Base-by-base conservation (phyloP, 306 rosid species). In the Astragalus membranaceus region DNA sequence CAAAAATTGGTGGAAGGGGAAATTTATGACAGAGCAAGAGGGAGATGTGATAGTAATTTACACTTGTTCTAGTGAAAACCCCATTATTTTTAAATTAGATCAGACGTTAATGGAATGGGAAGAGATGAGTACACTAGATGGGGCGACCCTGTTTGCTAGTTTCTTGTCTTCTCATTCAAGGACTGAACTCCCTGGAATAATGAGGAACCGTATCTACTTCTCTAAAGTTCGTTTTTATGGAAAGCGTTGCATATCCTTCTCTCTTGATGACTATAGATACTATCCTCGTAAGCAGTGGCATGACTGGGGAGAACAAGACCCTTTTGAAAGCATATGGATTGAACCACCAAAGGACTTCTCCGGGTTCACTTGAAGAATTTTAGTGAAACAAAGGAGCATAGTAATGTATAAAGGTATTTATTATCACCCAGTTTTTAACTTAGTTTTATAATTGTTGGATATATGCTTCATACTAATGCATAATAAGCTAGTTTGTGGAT, bases 1-100 rank as follows among this genome's bases (percentile, higher is more conserved):
- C 75, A 91, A 88, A 79, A 85, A 83, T 63, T 91, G 95, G 97
- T 91, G 97, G 97, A 88, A 91, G 74, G 97, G 95, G 26, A 91
- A 86, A 77, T 91, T 91, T 79, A 83, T 91, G 97, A 76, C 89
- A 0, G 90, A 91, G 86, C 86, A 88, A 29, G 61, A 80, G 12
- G 95, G 97, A 64, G 85, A 77, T 71, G 81, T 91, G 47, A 70
- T 86, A 72, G 97, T 88, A 10, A 88, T 88, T 37, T 83, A 85
- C 55, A 91, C 97, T 12, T 91, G 97, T 78, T 83, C 95, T 43
- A 86, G 83, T 78, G 95, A 90, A 80, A 85, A 83, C 62, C 95
- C 95, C 56, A 91, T 86, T 60, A 69, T 85, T 63, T 91, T 88
- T 50, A 91, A 83, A 86, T 77, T 91, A 73, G 92, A 91, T 57